These are phyloP conservation scores for Aureobasidium zeae DNA, from an alignment of 2,329 filamentous ascomycete species.

Conservation along the genomic window DNA sequence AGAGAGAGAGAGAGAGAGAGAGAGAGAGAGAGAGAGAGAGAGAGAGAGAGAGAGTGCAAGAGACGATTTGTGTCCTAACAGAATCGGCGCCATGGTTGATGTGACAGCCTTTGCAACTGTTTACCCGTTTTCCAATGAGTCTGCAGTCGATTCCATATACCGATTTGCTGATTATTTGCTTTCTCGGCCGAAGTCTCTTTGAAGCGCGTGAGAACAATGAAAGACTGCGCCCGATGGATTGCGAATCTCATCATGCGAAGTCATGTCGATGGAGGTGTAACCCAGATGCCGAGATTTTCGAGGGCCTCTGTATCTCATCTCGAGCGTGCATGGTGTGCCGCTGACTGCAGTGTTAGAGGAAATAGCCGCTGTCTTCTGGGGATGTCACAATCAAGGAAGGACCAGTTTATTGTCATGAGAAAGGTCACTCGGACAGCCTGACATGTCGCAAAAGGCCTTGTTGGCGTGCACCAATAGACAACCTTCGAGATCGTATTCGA, in stretches of 20 bases:
- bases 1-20: neutral
- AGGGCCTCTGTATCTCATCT: constrained; percentile 20
- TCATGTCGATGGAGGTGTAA: constrained; percentile 16
- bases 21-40: neutral
- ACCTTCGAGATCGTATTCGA: constrained; percentile 16
- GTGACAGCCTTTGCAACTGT: constrained; percentile 22
- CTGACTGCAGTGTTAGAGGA: constrained; percentile 5
- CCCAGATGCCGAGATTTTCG: constrained; percentile 17
- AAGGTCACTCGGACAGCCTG: neutral
- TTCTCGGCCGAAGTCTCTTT: constrained; percentile 16
- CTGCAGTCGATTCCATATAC: neutral
- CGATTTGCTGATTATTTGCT: constrained; percentile 6
- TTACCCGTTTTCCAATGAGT: constrained; percentile 17
- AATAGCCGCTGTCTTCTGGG: neutral
- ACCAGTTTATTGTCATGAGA: neutral
- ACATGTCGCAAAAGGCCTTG: constrained; percentile 14
- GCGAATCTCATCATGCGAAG: constrained; percentile 15
- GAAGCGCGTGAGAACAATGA: constrained; percentile 18
- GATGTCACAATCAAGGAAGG: constrained; percentile 5
- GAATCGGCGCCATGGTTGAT: constrained; percentile 28
- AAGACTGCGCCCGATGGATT: constrained; percentile 19
- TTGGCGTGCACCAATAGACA: constrained; percentile 15
- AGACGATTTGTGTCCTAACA: constrained; percentile 36
- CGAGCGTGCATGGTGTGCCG: constrained; percentile 19
- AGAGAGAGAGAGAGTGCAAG: no score